phyloP scores from a whole-genome alignment of 2,329 filamentous ascomycete species.

The Colletotrichum horii region DNA sequence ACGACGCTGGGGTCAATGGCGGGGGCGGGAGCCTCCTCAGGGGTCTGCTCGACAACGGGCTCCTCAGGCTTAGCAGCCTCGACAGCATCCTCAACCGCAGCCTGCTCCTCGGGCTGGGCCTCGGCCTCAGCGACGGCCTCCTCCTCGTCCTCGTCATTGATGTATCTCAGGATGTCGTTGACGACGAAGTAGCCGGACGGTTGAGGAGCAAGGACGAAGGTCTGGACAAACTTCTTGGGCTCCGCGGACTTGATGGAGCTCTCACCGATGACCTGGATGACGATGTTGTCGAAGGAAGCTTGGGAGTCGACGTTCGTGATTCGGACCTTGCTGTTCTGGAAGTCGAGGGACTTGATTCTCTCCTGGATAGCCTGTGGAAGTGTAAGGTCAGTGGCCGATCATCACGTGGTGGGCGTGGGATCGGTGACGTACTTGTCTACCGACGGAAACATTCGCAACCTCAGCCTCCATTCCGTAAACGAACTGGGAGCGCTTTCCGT shows the following conservation, averaged over 20 bases:
- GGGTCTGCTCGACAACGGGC: slow-evolving; percentile 30
- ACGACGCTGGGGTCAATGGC: slow-evolving; percentile 58
- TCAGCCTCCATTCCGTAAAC: slow-evolving; percentile 92
- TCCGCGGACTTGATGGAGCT: slow-evolving; percentile 93
- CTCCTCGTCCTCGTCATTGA: slow-evolving; percentile 83
- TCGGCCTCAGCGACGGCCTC: slow-evolving; percentile 47
- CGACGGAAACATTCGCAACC: slow-evolving; percentile 83
- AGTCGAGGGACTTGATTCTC: slow-evolving; percentile 89
- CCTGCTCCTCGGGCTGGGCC: slow-evolving; percentile 37
- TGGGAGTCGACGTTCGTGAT: slow-evolving; percentile 98
- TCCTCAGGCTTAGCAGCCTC: slow-evolving; percentile 34
- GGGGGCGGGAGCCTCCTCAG: slow-evolving; percentile 22
- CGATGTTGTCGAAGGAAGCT: slow-evolving; percentile 88
- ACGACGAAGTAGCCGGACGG: slow-evolving; percentile 97
- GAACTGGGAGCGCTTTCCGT: slow-evolving; percentile 94
- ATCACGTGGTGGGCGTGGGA: background rate
- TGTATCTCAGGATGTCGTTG: slow-evolving; percentile 96
- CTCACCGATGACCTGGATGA: slow-evolving; percentile 98
- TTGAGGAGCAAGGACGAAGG: slow-evolving; percentile 95
- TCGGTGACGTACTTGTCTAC: slow-evolving; percentile 73
- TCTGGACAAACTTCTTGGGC: slow-evolving; percentile 96
- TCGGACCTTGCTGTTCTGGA: slow-evolving; percentile 97
- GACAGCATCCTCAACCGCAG: slow-evolving; percentile 51
- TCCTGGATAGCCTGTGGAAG: slow-evolving; percentile 81
- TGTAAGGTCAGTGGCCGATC: slow-evolving; percentile 9